Conservation (phyloP, 148 eudicot species). For the Nepenthes gracilis region DNA sequence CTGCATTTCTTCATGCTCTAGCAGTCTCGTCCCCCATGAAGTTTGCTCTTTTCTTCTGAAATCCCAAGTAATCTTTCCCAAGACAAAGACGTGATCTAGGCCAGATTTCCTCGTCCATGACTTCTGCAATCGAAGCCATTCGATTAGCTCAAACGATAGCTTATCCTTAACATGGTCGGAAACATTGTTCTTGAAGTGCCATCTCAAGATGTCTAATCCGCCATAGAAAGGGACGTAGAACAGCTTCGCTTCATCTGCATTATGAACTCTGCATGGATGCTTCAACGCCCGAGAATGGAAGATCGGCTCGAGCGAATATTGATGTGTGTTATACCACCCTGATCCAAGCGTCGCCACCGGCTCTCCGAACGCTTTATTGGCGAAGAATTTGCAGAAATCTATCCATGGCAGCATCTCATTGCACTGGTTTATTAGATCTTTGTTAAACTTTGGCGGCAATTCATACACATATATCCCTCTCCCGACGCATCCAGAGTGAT, state of each 20-base stretch:
- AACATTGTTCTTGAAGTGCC: slow-evolving; percentile 56
- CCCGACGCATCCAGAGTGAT: slow-evolving; percentile 30
- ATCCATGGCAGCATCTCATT: slow-evolving; percentile 41
- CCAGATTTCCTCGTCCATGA: slow-evolving; percentile 48
- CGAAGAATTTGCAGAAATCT: slow-evolving; percentile 41
- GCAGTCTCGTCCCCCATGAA: slow-evolving; percentile 48
- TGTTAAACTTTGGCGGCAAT: slow-evolving; percentile 66
- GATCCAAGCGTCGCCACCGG: slow-evolving; percentile 46
- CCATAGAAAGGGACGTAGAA: slow-evolving; percentile 83
- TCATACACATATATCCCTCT: slow-evolving; percentile 69
- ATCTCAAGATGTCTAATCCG: slow-evolving; percentile 53
- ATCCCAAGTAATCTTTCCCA: slow-evolving; percentile 82
- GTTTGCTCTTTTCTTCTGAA: slow-evolving; percentile 31
- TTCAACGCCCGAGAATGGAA: slow-evolving; percentile 50
- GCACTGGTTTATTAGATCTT: slow-evolving; percentile 43
- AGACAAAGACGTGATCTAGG: slow-evolving; percentile 59
- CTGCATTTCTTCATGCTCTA: slow-evolving; percentile 42
- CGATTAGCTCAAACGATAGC: slow-evolving; percentile 36
- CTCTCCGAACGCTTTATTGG: slow-evolving; percentile 50
- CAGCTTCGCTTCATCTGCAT: slow-evolving; percentile 46
- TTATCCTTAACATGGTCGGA: slow-evolving; percentile 44
- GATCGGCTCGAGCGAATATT: slow-evolving; percentile 60
- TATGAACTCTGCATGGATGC: slow-evolving; percentile 73
- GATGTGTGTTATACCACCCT: slow-evolving; percentile 75
- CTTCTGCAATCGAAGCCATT: slow-evolving; percentile 39